Percentiles rank a stretch among this genome's conserved stretches.
Evolutionary conservation across 371 early-diverging fungal species (phyloP).

Genomic region (Mucor lusitanicus): DNA sequence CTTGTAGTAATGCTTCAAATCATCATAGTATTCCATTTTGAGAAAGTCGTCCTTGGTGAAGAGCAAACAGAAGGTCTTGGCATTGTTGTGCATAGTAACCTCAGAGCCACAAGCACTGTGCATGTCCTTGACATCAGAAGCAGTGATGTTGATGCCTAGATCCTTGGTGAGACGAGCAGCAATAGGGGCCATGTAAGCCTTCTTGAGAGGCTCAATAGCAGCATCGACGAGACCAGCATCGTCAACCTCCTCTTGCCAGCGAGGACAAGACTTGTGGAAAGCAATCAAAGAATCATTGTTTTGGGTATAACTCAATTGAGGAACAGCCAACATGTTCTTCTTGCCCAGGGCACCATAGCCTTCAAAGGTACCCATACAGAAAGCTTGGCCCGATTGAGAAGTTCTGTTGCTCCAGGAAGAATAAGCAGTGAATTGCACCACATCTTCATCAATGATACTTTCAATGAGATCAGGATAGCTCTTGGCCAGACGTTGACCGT

Average conservation of each 20-base stretch:
- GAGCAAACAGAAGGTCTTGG: slow-evolving; percentile 34
- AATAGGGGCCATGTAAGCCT: slow-evolving; percentile 9
- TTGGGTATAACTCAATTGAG: slow-evolving; percentile 16
- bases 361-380: slow-evolving; percentile 15
- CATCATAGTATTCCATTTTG: slow-evolving; percentile 34
- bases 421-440: slow-evolving; percentile 7
- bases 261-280: slow-evolving; percentile 24
- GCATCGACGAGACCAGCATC: background rate
- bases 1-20: slow-evolving; percentile 37
- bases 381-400: slow-evolving; percentile 20
- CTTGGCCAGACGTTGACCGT: slow-evolving; percentile 24
- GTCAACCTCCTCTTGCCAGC: slow-evolving; percentile 10
- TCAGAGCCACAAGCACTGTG: slow-evolving; percentile 37
- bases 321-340: slow-evolving; percentile 13
- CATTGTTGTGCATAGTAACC: slow-evolving; percentile 20
- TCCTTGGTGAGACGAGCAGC: slow-evolving; percentile 23
- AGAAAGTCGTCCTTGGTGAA: slow-evolving; percentile 30
- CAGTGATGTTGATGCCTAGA: slow-evolving; percentile 16
- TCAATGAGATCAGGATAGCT: slow-evolving; percentile 17
- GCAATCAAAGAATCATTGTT: slow-evolving; percentile 23
- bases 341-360: background rate
- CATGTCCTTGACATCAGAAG: slow-evolving; percentile 22
- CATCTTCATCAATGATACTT: slow-evolving; percentile 4
- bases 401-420: slow-evolving; percentile 15
- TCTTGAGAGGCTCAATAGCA: background rate